Conservation (phyloP, 352 stramenopile genomes). For the Phytophthora sojae region DNA sequence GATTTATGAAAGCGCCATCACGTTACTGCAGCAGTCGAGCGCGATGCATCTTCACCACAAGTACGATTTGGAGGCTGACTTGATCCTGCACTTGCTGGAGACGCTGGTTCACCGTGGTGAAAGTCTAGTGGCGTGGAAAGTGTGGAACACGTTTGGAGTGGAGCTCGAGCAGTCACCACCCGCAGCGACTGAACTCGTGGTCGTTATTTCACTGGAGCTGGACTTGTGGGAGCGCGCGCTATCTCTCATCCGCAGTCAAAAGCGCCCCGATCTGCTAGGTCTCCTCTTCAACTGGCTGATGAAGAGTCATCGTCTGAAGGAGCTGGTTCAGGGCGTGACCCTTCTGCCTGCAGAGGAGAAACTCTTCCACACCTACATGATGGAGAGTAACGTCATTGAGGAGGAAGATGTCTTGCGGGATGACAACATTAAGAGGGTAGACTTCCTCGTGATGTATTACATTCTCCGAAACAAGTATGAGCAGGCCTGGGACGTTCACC, state of each 20-base stretch:
- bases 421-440: conserved; percentile 73
- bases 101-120: conserved; percentile 80
- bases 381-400: conserved; percentile 55
- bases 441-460: conserved; percentile 89
- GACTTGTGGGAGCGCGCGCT: conserved; percentile 79
- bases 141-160: conserved; percentile 85
- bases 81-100: conserved; percentile 82
- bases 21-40: conserved; percentile 72
- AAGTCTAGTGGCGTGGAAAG: conserved; percentile 82
- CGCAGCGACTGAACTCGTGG: conserved; percentile 68
- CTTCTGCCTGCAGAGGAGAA: conserved; percentile 61
- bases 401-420: conserved; percentile 73
- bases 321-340: conserved; percentile 72
- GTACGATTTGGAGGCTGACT: conserved; percentile 72
- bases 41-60: conserved; percentile 79
- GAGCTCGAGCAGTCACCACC: conserved; percentile 55
- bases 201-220: conserved; percentile 83
- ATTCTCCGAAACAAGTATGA: conserved; percentile 78
- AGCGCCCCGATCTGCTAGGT: conserved; percentile 62
- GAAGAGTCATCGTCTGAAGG: conserved; percentile 75
- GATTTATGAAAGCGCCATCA: conserved; percentile 73
- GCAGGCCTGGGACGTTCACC: conserved; percentile 77
- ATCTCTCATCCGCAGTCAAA: conserved; percentile 65
- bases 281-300: conserved; percentile 81
- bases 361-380: conserved; percentile 78